phyloP scores from a whole-genome alignment of 352 stramenopile species.

The Pythium apleroticum region DNA sequence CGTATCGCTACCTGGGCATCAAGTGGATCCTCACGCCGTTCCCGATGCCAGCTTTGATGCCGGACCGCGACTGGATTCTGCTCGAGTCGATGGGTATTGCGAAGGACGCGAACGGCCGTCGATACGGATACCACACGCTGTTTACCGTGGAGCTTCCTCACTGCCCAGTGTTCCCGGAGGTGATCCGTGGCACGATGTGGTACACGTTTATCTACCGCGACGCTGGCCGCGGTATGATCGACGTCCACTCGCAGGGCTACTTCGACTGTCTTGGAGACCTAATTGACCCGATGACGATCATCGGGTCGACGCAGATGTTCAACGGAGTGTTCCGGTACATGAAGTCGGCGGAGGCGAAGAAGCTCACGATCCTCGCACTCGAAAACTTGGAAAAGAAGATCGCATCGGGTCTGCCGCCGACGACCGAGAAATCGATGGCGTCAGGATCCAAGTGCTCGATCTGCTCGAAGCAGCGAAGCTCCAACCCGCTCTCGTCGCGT shows the following conservation, averaged over 20 bases:
- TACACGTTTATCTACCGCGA: slow-evolving; percentile 48
- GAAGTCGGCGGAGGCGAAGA: slow-evolving; percentile 52
- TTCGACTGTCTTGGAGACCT: slow-evolving; percentile 42
- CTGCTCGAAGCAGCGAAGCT: slow-evolving; percentile 16
- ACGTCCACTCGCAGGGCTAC: slow-evolving; percentile 40
- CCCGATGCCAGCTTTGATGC: slow-evolving; percentile 21
- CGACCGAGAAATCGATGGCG: background rate
- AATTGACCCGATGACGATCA: slow-evolving; percentile 28
- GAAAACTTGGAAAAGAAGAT: slow-evolving; percentile 22
- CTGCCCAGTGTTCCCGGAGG: slow-evolving; percentile 38
- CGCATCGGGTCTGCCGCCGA: background rate
- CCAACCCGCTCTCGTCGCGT: slow-evolving; percentile 23
- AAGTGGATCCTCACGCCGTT: slow-evolving; percentile 46
- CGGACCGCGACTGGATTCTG: slow-evolving; percentile 35
- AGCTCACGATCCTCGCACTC: slow-evolving; percentile 44
- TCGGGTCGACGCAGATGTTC: slow-evolving; percentile 40
- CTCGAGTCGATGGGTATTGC: slow-evolving; percentile 50
- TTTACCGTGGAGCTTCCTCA: slow-evolving; percentile 41
- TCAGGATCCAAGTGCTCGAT: slow-evolving; percentile 19
- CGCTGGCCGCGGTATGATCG: slow-evolving; percentile 32
- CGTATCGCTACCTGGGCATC: slow-evolving; percentile 51
- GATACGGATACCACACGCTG: slow-evolving; percentile 43
- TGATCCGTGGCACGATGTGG: slow-evolving; percentile 41
- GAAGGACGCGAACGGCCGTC: slow-evolving; percentile 26
- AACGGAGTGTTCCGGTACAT: slow-evolving; percentile 34